Evolutionary conservation across 2,329 filamentous ascomycete species (phyloP).

Genomic region (Sporothrix euskadiensis): DNA sequence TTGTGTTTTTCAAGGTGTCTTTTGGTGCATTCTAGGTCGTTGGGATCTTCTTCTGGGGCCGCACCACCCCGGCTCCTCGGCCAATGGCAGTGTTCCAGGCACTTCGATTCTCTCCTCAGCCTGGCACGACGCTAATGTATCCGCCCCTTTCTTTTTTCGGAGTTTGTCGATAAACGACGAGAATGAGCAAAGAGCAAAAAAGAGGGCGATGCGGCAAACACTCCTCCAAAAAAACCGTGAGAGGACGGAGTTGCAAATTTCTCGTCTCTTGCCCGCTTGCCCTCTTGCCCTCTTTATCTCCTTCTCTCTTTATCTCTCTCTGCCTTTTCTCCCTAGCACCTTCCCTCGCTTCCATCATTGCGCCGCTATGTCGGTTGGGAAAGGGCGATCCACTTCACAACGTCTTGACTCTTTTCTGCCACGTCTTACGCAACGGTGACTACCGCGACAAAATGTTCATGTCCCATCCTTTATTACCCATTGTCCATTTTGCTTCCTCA

Average conservation of each 20-base stretch:
- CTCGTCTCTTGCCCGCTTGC: not conserved
- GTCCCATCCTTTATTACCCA: not conserved
- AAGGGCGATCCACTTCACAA: conserved; percentile 8
- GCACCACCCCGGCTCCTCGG: conserved; percentile 18
- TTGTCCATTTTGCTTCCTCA: conserved; percentile 17
- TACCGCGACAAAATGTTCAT: not conserved
- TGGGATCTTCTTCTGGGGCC: not conserved
- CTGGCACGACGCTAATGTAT: conserved; percentile 23
- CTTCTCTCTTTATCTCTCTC: not conserved
- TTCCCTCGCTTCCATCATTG: not conserved
- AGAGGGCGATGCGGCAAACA: not conserved
- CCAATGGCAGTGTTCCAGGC: conserved; percentile 24
- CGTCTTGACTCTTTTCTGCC: not conserved
- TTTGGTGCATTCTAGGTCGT: not conserved
- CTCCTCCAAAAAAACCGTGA: not conserved
- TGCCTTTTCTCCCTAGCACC: not conserved
- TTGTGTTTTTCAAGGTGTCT: not conserved
- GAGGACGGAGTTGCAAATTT: not conserved
- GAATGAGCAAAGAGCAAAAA: not conserved
- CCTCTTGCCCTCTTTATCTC: not conserved
- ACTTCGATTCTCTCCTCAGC: conserved; percentile 1
- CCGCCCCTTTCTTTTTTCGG: conserved; percentile 22
- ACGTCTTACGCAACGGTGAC: not conserved
- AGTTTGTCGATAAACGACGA: conserved; percentile 26
- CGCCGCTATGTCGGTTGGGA: not conserved